Evolutionary conservation across 169 alveolate species (phyloP).

Genomic region (Plasmodium yoelii): DNA sequence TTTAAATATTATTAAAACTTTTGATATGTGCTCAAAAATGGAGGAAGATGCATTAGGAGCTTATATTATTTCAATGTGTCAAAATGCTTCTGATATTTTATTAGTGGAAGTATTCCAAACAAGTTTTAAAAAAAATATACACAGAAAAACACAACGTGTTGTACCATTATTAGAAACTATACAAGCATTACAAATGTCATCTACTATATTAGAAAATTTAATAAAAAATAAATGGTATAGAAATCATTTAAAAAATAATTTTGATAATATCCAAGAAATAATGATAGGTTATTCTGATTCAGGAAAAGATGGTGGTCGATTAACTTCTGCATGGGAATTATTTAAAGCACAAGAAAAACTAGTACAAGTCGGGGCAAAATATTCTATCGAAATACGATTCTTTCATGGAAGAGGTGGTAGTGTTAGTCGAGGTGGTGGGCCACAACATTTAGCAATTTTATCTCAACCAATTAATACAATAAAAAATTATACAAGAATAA

Average conservation of each 20-base stretch:
- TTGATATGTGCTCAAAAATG: slow-evolving; percentile 83
- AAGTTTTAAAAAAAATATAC: slow-evolving; percentile 55
- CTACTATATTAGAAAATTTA: slow-evolving; percentile 82
- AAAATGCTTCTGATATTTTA: slow-evolving; percentile 86
- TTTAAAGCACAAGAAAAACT: slow-evolving; percentile 85
- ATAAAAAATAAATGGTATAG: slow-evolving; percentile 85
- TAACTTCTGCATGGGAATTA: slow-evolving; percentile 90
- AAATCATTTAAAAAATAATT: slow-evolving; percentile 78
- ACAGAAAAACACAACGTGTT: slow-evolving; percentile 79
- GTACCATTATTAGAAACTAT: slow-evolving; percentile 90
- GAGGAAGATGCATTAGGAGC: slow-evolving; percentile 88
- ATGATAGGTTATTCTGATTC: slow-evolving; percentile 92
- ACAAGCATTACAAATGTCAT: slow-evolving; percentile 84
- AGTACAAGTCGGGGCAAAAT: slow-evolving; percentile 80
- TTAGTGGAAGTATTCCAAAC: slow-evolving; percentile 83
- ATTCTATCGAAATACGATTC: slow-evolving; percentile 82
- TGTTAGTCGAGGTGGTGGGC: slow-evolving; percentile 91
- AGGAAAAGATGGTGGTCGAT: slow-evolving; percentile 90
- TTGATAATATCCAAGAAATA: slow-evolving; percentile 84
- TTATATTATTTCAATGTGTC: slow-evolving; percentile 89
- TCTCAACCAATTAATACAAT: slow-evolving; percentile 89
- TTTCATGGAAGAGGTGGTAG: slow-evolving; percentile 92
- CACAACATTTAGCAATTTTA: slow-evolving; percentile 87
- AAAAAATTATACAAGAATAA: slow-evolving; percentile 85
- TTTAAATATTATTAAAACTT: slow-evolving; percentile 81